These are phyloP conservation scores for Suillus alpinus DNA, from an alignment of 768 basidiomycete genomes.

Conservation along the genomic window DNA sequence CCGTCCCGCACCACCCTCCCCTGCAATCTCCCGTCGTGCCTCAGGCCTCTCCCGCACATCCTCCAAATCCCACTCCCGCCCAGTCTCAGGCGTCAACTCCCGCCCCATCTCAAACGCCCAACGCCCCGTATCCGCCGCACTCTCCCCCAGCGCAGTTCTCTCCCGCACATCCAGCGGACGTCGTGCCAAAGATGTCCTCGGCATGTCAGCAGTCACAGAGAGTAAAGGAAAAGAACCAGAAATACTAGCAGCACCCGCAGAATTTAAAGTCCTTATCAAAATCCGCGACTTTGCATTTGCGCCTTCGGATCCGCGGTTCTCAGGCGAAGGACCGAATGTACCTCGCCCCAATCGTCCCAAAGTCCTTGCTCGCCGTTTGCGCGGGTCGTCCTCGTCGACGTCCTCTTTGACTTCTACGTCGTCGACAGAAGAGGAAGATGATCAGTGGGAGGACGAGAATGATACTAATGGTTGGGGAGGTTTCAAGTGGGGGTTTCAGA, in stretches of 20 bases:
- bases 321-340: constrained; percentile 38
- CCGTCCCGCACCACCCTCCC: constrained; percentile 62
- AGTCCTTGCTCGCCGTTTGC: constrained; percentile 27
- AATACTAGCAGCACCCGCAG: not conserved
- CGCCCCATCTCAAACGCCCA: constrained; percentile 15
- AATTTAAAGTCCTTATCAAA: constrained; percentile 27
- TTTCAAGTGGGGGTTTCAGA: constrained; percentile 43
- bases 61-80: constrained; percentile 18
- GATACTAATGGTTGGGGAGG: constrained; percentile 34
- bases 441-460: constrained; percentile 21
- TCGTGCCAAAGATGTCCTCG: constrained; percentile 13
- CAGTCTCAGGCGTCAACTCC: constrained; percentile 22
- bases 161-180: constrained; percentile 18
- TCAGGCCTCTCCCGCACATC: constrained; percentile 31
- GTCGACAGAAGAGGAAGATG: constrained; percentile 17
- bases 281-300: constrained; percentile 52
- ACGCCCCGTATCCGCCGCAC: constrained; percentile 14
- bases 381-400: constrained; percentile 23
- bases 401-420: constrained; percentile 20
- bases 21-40: constrained; percentile 44
- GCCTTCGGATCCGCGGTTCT: constrained; percentile 40
- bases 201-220: constrained; percentile 14
- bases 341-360: constrained; percentile 38
- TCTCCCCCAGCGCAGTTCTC: not conserved
- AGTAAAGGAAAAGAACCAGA: constrained; percentile 7